Evolutionary conservation across 345 rosid genomes (phyloP).

Genomic region (Camelina hispida): DNA sequence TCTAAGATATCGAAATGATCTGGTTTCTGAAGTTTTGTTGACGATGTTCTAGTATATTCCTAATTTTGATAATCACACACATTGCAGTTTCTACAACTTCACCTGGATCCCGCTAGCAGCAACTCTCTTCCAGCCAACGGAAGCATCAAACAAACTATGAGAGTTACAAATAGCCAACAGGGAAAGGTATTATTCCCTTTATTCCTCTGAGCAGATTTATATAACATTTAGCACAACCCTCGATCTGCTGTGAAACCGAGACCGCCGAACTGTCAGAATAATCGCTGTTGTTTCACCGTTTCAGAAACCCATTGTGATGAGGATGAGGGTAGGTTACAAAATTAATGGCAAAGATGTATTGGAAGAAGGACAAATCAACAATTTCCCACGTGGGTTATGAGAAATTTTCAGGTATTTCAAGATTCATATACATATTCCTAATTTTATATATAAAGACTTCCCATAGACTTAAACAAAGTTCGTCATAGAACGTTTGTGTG

Average conservation of each 20-base stretch:
- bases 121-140: constrained; percentile 69
- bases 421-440: constrained; percentile 33
- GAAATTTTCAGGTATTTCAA: constrained; percentile 35
- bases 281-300: constrained; percentile 25
- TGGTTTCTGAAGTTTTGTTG: neutral
- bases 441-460: constrained; percentile 26
- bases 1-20: neutral
- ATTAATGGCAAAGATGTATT: constrained; percentile 68
- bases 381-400: constrained; percentile 83
- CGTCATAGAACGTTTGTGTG: constrained; percentile 24
- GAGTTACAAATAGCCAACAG: constrained; percentile 83
- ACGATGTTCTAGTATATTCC: constrained; percentile 1
- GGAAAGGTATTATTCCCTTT: constrained; percentile 69
- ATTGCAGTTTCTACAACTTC: constrained; percentile 90
- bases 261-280: constrained; percentile 4
- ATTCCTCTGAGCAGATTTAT: neutral
- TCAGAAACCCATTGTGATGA: constrained; percentile 93
- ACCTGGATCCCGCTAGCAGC: constrained; percentile 87
- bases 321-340: constrained; percentile 86
- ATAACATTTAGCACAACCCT: constrained; percentile 1
- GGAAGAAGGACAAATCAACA: constrained; percentile 94
- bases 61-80: constrained; percentile 15
- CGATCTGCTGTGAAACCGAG: constrained; percentile 7
- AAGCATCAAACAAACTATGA: constrained; percentile 68
- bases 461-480: constrained; percentile 21